Base-by-base conservation (phyloP, 345 rosid species). In the Citrus reticulata region DNA sequence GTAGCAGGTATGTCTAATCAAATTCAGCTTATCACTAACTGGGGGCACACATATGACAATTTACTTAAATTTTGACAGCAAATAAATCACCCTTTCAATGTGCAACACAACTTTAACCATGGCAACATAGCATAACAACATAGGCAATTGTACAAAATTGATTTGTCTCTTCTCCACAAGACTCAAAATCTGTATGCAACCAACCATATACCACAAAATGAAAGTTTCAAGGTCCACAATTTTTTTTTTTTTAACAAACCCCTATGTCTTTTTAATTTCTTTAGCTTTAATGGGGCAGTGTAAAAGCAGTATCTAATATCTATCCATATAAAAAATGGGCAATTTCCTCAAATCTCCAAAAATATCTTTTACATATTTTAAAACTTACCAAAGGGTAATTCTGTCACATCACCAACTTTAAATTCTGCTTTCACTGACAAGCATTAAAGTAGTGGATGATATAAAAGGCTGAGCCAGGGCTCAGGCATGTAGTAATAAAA, bases 281-380 rank as follows among this genome's bases (percentile, higher is more conserved):
- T 46, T 20, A 63, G 76, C 80, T 77, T 76, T 46, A 72, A 51
- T 80, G 61, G 83, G 81, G 77, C 74, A 77, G 71, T 42, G 84
- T 27, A 79, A 86, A 81, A 79, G 73, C 72, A 61, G 24, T 24
- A 24, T 29, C 3, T 40, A 40, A 40, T 2, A 10, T 70, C 42
- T 62, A 42, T 34, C 66, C 5, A 77, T 46, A 40, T 32, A 9
- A 60, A 79, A 40, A 37, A 7, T 32, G 34, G 42, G 62, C 39
- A 39, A 30, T 71, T 54, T n/a, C 39, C 74, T 30, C 27, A 54
- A 30, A 54, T n/a, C 63, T 76, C 35, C 51, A 67, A 51, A 22
- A 51, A 30, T 3, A 24, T 40, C 1, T 61, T 27, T 61, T 1
- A 27, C 11, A 63, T 62, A 30, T 46, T 75, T 75, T 70, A 67